These are phyloP conservation scores for Hanseniaspora taiwanica DNA, from an alignment of 805 yeast genomes.

Conservation along the genomic window DNA sequence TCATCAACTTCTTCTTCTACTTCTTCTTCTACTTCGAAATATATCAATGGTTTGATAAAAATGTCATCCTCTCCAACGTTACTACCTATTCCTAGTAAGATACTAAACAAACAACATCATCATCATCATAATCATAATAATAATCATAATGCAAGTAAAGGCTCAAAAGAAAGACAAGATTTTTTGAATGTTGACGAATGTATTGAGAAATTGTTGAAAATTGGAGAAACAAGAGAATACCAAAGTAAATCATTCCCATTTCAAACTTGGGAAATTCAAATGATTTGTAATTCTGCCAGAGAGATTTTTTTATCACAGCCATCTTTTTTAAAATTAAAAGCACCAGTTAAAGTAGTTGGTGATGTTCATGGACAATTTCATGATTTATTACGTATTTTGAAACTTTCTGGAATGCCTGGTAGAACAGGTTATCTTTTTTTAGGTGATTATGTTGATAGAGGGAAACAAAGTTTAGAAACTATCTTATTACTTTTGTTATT, in stretches of 20 bases:
- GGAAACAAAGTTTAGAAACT: constrained; percentile 91
- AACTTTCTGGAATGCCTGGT: constrained; percentile 96
- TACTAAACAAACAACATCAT: neutral
- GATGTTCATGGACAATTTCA: constrained; percentile 97
- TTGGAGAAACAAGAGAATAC: constrained; percentile 32
- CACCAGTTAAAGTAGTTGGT: constrained; percentile 76
- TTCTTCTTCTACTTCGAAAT: neutral
- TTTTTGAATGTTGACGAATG: constrained; percentile 44
- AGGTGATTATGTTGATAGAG: constrained; percentile 97
- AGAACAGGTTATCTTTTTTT: constrained; percentile 79
- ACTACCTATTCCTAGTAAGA: neutral
- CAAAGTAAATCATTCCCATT: constrained; percentile 37
- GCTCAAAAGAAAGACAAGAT: constrained; percentile 6
- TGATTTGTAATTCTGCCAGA: constrained; percentile 44
- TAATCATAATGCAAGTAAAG: neutral
- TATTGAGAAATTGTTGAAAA: constrained; percentile 43
- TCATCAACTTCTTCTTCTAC: no score
- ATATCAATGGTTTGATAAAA: neutral
- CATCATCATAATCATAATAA: neutral
- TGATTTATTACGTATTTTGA: constrained; percentile 79
- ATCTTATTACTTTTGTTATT: constrained; percentile 77
- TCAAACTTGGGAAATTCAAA: constrained; percentile 39
- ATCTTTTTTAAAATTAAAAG: constrained; percentile 65
- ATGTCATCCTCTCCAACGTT: neutral
- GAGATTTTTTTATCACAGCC: constrained; percentile 73